Conservation (phyloP, 2,329 filamentous ascomycete species). For the Calonectria fujianensis region DNA sequence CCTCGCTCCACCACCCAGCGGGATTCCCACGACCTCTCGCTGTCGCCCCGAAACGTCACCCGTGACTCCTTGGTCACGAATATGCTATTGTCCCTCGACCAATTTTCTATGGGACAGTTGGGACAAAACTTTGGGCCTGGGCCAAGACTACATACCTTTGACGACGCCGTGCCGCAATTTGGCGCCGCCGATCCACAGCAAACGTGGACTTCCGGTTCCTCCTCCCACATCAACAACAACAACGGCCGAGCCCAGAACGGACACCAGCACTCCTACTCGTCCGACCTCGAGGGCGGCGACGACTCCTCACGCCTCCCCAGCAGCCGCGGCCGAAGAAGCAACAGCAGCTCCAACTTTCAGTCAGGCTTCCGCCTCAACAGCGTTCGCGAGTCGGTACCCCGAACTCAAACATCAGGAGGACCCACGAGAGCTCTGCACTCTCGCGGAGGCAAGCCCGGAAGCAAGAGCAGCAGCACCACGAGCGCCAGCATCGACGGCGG, state of each 20-base stretch:
- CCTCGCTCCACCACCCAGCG: constrained; percentile 60
- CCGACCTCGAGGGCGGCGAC: constrained; percentile 75
- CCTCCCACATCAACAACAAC: constrained; percentile 46
- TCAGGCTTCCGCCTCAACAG: constrained; percentile 78
- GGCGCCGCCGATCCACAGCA: constrained; percentile 59
- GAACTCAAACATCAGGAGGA: constrained; percentile 57
- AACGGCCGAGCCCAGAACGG: constrained; percentile 55
- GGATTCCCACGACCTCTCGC: constrained; percentile 90
- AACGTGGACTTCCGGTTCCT: constrained; percentile 56
- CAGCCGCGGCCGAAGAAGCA: constrained; percentile 81
- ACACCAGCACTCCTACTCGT: constrained; percentile 74
- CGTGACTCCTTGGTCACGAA: constrained; percentile 96
- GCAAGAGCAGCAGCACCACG: constrained; percentile 82
- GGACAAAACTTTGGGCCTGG: constrained; percentile 53
- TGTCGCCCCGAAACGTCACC: constrained; percentile 84
- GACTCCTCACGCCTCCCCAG: constrained; percentile 73
- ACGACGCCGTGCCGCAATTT: constrained; percentile 53
- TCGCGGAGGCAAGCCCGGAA: constrained; percentile 77
- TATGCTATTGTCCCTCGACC: constrained; percentile 94
- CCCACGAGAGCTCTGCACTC: constrained; percentile 67
- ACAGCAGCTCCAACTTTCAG: constrained; percentile 85
- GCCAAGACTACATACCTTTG: constrained; percentile 54
- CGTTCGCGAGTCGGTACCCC: constrained; percentile 69
- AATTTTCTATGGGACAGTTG: constrained; percentile 77
- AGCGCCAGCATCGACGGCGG: constrained; percentile 81